Percentiles rank a stretch among this genome's conserved stretches.
These are phyloP conservation scores for Akanthomyces lecanii DNA, from an alignment of 2,329 filamentous ascomycete species.

Conservation along the genomic window DNA sequence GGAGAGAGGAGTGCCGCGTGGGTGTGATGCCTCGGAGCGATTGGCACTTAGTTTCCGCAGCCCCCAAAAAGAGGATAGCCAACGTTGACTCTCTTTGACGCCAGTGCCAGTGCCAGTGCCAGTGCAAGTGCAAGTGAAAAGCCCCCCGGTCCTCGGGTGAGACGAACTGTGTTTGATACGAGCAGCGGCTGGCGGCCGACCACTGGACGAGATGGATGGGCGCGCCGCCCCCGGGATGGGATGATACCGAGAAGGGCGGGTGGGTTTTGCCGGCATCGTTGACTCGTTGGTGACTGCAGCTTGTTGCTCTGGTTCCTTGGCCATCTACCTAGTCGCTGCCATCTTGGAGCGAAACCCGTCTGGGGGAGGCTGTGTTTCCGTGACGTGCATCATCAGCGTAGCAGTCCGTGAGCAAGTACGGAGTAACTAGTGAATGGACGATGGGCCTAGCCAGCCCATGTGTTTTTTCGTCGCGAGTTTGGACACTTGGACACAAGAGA, in stretches of 20 bases:
- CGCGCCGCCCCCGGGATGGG: no score
- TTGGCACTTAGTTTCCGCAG: not conserved
- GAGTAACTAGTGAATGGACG: not conserved
- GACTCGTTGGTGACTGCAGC: no score
- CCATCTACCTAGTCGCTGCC: no score
- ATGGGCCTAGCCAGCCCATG: not conserved
- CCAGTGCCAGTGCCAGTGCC: not conserved
- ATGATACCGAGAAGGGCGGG: no score
- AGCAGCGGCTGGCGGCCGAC: not conserved
- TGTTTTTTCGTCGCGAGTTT: not conserved
- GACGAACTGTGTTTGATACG: conserved; percentile 4
- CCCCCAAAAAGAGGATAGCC: not conserved
- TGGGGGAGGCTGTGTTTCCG: not conserved
- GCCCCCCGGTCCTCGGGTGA: not conserved
- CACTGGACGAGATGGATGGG: not conserved
- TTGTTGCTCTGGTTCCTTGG: no score
- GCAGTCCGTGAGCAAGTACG: not conserved
- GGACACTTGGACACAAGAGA: no score
- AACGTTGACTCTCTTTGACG: not conserved
- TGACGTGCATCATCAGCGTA: conserved; percentile 8
- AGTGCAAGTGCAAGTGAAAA: no score
- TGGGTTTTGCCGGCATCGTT: no score
- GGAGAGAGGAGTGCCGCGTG: not conserved
- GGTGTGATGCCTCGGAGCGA: not conserved
- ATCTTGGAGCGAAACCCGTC: no score